Percentiles rank a stretch among this genome's conserved stretches.
Evolutionary conservation across 345 rosid species (phyloP).

Genomic region (Aquilaria sinensis): DNA sequence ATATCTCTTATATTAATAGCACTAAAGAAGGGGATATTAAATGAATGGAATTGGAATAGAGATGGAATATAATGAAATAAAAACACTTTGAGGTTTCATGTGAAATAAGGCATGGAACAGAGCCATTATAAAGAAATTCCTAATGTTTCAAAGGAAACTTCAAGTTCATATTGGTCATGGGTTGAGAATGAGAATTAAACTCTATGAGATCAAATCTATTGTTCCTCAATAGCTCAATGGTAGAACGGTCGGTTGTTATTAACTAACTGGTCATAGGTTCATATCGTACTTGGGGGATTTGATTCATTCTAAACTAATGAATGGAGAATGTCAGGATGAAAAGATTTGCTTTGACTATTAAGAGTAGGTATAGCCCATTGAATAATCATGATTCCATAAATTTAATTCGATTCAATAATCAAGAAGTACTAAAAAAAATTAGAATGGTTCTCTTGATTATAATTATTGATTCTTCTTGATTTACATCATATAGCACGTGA

Average conservation of each 20-base stretch:
- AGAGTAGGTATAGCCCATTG: too few species aligned
- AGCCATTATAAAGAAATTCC: not conserved
- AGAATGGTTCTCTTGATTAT: too few species aligned
- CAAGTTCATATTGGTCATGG: not conserved
- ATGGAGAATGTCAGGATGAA: too few species aligned
- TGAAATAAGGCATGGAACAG: conserved; percentile 1
- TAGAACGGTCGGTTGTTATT: not conserved
- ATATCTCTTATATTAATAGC: not conserved
- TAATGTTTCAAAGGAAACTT: not conserved
- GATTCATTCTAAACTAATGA: too few species aligned
- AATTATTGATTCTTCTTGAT: too few species aligned
- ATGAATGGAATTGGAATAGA: not conserved
- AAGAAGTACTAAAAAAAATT: too few species aligned
- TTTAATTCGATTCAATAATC: too few species aligned
- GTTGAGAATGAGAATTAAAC: not conserved
- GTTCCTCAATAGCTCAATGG: not conserved
- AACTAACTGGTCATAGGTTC: not conserved
- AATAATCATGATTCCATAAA: too few species aligned
- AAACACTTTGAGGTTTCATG: not conserved
- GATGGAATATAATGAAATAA: conserved; percentile 7
- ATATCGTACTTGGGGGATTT: not conserved
- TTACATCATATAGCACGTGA: too few species aligned
- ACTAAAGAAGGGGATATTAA: not conserved
- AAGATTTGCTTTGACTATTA: too few species aligned
- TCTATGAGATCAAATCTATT: not conserved